These are phyloP conservation scores for Microdochium trichocladiopsis DNA, from an alignment of 2,329 filamentous ascomycete species.

Conservation along the genomic window DNA sequence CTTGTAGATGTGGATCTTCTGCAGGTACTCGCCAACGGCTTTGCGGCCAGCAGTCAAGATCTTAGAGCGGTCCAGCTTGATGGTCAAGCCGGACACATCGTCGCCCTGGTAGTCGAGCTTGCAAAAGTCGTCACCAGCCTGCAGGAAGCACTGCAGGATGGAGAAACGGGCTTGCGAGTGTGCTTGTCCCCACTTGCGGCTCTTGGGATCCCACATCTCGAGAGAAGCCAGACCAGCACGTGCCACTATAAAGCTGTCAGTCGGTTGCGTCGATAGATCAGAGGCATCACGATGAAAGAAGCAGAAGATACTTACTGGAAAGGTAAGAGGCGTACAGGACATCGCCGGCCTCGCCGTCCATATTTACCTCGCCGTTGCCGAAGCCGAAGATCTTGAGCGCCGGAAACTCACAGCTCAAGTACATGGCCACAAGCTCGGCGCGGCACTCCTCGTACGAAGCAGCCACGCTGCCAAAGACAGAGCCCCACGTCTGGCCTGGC, in stretches of 20 bases:
- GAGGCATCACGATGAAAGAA: not conserved
- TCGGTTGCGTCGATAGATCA: not conserved
- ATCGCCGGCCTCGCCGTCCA: constrained; percentile 72
- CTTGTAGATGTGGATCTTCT: constrained; percentile 91
- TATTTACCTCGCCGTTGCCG: constrained; percentile 67
- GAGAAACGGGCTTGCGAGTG: constrained; percentile 90
- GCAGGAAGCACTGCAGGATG: constrained; percentile 75
- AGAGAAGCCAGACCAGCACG: constrained; percentile 82
- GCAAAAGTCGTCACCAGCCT: constrained; percentile 82
- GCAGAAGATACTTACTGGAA: constrained; percentile 35
- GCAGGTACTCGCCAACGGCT: constrained; percentile 77
- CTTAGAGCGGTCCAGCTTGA: constrained; percentile 77
- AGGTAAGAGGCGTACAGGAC: constrained; percentile 86
- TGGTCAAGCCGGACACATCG: constrained; percentile 73
- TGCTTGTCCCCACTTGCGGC: constrained; percentile 84
- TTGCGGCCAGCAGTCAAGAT: constrained; percentile 77
- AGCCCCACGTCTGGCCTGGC: constrained; percentile 90
- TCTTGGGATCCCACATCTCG: constrained; percentile 92
- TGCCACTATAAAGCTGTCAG: constrained; percentile 48
- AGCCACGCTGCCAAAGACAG: constrained; percentile 81
- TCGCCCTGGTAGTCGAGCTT: constrained; percentile 67
- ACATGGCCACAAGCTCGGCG: constrained; percentile 91
- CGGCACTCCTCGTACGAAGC: constrained; percentile 92
- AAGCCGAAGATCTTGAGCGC: constrained; percentile 90
- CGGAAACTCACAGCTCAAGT: constrained; percentile 76